Evolutionary conservation across 2,329 filamentous ascomycete species (phyloP).

Genomic region (Calonectria fujianensis): DNA sequence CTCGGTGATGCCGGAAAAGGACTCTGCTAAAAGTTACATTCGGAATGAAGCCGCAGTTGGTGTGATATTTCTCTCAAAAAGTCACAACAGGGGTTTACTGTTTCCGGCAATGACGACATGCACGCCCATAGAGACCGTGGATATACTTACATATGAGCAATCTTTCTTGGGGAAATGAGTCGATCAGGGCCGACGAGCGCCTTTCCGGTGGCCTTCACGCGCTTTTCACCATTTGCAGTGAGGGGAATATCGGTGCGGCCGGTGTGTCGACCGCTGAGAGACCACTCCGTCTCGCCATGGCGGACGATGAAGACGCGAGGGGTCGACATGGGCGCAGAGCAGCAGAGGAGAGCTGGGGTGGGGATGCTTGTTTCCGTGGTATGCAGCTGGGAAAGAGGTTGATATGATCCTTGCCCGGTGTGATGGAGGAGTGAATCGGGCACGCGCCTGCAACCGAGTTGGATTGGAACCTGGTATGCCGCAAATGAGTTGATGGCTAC

Average conservation of each 20-base stretch:
- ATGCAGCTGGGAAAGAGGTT: constrained; percentile 8
- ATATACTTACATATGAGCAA: constrained; percentile 85
- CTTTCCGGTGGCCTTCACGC: constrained; percentile 84
- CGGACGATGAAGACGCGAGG: constrained; percentile 88
- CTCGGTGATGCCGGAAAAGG: constrained; percentile 1
- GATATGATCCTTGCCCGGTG: constrained; percentile 18
- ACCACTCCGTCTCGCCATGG: constrained; percentile 98
- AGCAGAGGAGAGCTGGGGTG: constrained; percentile 8
- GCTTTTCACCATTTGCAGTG: constrained; percentile 86
- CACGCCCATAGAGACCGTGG: not conserved
- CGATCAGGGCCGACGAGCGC: constrained; percentile 90
- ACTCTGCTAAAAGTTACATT: constrained; percentile 12
- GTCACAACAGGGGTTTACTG: constrained; percentile 13
- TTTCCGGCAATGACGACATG: constrained; percentile 21
- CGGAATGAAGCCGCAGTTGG: constrained; percentile 16
- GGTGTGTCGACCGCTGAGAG: constrained; percentile 89
- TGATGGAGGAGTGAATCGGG: constrained; percentile 17
- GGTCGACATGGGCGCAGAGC: constrained; percentile 61
- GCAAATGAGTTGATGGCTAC: constrained; percentile 9
- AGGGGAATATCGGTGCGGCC: constrained; percentile 90
- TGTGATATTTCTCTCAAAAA: not conserved
- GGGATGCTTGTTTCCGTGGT: constrained; percentile 35
- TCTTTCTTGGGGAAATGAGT: constrained; percentile 86
- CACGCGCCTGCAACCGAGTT: constrained; percentile 28
- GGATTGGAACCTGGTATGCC: constrained; percentile 8